Evolutionary conservation across 2,329 filamentous ascomycete species (phyloP), one percentile per base, ranked within the genome.

Genomic region (Coleophoma cylindrospora): DNA sequence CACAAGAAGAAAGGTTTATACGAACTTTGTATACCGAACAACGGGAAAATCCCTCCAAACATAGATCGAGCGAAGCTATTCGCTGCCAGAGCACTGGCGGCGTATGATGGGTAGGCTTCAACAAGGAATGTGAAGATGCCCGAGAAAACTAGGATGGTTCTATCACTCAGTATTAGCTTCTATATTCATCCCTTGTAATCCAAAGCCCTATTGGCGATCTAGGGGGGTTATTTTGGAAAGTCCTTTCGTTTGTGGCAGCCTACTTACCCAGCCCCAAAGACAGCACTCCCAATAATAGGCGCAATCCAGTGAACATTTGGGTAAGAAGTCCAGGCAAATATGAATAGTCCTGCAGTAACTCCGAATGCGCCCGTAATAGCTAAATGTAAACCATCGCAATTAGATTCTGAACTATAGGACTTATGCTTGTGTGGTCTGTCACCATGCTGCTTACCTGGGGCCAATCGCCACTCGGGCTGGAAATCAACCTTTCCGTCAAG

Each of bases 311-410:
- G 86, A 44, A 95, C 78, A 60, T 67, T 77, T 2, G 82, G 68
- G 64, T 83, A 90, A 13, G 86, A 86, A 3, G 87, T 90, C 87
- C 89, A 95, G 9, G 82, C 89, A 69, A 95, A 95, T 71, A 88
- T 89, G 67, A 96, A 95, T 15, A 96, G 70, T 11, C 89, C 88
- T 48, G 87, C 73, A 4, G 90, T 89, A 40, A 92, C 87, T 11
- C 95, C 68, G 37, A 89, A 69, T 1, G 83, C 83, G n/a, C 90
- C 91, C 7, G 76, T 63, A 48, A 90, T 85, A 32, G 83, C 80
- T 27, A 87, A 27, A 10, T 6, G 27, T 8, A 27, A 8, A 8
- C 9, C 6, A 5, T 8, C 4, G 27, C 7, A 3, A 27, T 7
- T 10, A 27, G 27, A 2, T 27, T 27, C 9, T 6, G 9, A 8